These are phyloP conservation scores for Dunaliella sp. DNA, from an alignment of 139 green algal genomes.

Conservation along the genomic window DNA sequence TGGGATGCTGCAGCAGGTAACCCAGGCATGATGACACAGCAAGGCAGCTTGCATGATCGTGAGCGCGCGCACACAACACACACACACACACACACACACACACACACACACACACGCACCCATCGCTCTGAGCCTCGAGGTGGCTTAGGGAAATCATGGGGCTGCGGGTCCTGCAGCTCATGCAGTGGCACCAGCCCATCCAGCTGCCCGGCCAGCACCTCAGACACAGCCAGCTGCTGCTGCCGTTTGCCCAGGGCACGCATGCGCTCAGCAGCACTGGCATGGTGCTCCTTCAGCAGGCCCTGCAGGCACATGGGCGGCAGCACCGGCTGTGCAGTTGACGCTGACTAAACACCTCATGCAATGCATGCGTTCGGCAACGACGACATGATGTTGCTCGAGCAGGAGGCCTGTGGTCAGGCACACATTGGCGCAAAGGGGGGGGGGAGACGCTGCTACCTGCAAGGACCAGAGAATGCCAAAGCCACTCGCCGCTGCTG, in stretches of 20 bases:
- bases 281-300: conserved; percentile 18
- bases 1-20: too few relatives aligned
- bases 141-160: conserved; percentile 23
- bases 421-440: too few relatives aligned
- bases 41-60: too few relatives aligned
- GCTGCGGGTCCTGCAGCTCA: conserved; percentile 15
- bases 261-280: not conserved
- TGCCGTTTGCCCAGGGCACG: conserved; percentile 7
- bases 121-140: conserved; percentile 15
- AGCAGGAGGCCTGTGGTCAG: too few relatives aligned
- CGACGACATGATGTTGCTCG: too few relatives aligned
- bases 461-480: too few relatives aligned
- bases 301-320: conserved; percentile 17
- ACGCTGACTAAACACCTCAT: not conserved
- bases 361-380: not conserved
- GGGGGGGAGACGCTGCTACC: too few relatives aligned
- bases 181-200: conserved; percentile 28
- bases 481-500: too few relatives aligned
- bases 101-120: not conserved
- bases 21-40: too few relatives aligned
- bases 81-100: too few relatives aligned
- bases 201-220: conserved; percentile 22
- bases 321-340: not conserved
- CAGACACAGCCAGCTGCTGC: conserved; percentile 19
- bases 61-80: too few relatives aligned